Percentiles rank a stretch among this genome's conserved stretches.
These are phyloP conservation scores for Paramecium sonneborni DNA, from an alignment of 73 alveolate genomes.

Conservation along the genomic window DNA sequence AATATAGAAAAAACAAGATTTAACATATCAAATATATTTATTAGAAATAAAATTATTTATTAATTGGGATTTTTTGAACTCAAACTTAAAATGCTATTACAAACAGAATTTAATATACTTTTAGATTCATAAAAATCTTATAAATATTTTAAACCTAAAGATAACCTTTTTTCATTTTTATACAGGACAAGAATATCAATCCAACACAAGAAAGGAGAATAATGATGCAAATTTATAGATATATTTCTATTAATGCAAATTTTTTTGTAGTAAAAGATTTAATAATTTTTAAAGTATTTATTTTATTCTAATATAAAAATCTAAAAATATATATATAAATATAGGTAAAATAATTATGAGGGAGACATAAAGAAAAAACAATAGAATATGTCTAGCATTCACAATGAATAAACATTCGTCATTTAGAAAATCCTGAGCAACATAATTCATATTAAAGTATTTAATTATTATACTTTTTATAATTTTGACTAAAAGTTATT, in stretches of 20 bases:
- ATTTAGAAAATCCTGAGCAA: not conserved
- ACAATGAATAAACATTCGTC: not conserved
- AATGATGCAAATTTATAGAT: no score
- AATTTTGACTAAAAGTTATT: not conserved
- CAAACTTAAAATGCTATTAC: not conserved
- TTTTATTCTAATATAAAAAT: not conserved
- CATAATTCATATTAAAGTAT: not conserved
- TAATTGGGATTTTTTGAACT: not conserved
- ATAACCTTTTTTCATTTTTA: not conserved
- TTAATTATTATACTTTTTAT: not conserved
- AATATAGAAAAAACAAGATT: not conserved
- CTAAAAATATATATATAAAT: not conserved
- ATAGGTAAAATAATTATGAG: not conserved
- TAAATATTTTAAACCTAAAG: not conserved
- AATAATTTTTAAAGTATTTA: not conserved
- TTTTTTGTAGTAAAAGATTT: not conserved
- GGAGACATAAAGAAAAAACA: not conserved
- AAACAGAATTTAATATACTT: not conserved
- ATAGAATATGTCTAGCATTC: constrained; percentile 12
- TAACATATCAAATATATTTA: not conserved
- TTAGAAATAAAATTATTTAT: not conserved
- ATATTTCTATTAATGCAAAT: no score
- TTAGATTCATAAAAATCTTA: not conserved
- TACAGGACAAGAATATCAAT: not conserved
- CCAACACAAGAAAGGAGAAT: no score